Base-by-base conservation (phyloP, 306 rosid genomes). In the Lotus japonicus region DNA sequence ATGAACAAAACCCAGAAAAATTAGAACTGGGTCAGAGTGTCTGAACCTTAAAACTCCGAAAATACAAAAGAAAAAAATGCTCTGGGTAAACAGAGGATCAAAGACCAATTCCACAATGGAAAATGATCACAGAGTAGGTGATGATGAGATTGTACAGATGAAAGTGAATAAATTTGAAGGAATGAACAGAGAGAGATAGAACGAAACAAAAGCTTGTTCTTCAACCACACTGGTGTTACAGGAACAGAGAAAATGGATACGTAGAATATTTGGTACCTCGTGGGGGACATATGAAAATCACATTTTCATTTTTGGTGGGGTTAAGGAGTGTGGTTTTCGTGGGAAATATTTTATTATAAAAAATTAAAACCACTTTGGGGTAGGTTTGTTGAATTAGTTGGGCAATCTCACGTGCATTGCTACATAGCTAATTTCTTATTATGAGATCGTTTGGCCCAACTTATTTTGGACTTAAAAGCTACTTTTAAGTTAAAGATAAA, bases 131-230 rank as follows among this genome's bases (percentile, higher is more conserved):
- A 58, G 39, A 4, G 52, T 50, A 42, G n/a, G 43, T 42, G 70
- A 50, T 72, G 52, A 58, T 70, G 59, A 14, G 55, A 71, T 48
- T 50, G 23, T 18, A 36, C 35, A 11, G 70, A 72, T 13, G 77
- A 73, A 53, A 50, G 76, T n/a, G 80, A 77, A 74, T 28, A 63
- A 51, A 68, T 58, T 23, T 67, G 80, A 82, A 85, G 83, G 83
- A 84, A 86, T 57, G 58, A 36, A 75, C 44, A 62, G 72, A 62
- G 41, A 14, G 54, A 77, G 58, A 68, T 43, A 48, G 49, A 64
- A 11, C 19, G 42, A 38, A 23, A 31, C 39, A 42, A 49, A 72
- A 64, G 36, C 73, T 66, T 45, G 61, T 82, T 75, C 42, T 81
- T 74, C 46, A 79, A 77, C 50, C 68, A 50, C 76, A 62, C 17